A percentile compares a stretch with the other conserved stretches of the same genome.
Evolutionary conservation across 352 stramenopile genomes (phyloP).

Genomic region (Globisporangium radiosum): DNA sequence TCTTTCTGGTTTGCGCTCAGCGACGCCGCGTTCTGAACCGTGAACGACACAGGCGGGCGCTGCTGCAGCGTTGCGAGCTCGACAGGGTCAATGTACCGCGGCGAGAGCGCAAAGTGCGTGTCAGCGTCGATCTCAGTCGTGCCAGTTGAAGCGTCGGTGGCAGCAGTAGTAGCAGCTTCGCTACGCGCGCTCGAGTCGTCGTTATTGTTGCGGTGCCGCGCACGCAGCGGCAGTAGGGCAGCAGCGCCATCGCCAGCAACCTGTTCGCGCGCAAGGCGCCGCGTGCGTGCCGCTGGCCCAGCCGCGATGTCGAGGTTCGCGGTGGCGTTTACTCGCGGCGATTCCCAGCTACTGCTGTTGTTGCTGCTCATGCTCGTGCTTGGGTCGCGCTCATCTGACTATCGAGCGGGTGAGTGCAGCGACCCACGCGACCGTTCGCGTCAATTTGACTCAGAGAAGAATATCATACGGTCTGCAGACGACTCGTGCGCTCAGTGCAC

Average conservation of each 20-base stretch:
- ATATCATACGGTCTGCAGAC: too few species aligned
- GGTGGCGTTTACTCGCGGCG: neutral
- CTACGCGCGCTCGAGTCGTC: too few species aligned
- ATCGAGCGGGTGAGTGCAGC: neutral
- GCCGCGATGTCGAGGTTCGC: constrained; percentile 1
- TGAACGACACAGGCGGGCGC: constrained; percentile 31
- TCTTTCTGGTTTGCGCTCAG: constrained; percentile 18
- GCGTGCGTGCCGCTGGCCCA: constrained; percentile 6
- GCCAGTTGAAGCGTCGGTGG: neutral
- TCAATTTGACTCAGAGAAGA: too few species aligned
- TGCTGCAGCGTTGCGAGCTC: constrained; percentile 27
- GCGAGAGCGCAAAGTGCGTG: constrained; percentile 21
- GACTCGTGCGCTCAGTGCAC: too few species aligned
- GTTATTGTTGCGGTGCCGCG: neutral
- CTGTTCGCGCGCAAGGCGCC: constrained; percentile 11
- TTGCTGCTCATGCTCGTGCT: neutral
- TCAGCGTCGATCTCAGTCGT: constrained; percentile 1
- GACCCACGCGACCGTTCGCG: neutral
- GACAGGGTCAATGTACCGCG: constrained; percentile 22
- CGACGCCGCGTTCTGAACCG: constrained; percentile 23
- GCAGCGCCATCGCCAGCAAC: neutral
- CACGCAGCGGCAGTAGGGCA: neutral
- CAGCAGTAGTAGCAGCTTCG: neutral
- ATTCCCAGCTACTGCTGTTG: neutral
- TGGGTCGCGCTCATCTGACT: neutral